Evolutionary conservation across 257 asterid genomes (phyloP), one percentile per base, ranked within the genome.

Genomic region (Solanum sejunctum): DNA sequence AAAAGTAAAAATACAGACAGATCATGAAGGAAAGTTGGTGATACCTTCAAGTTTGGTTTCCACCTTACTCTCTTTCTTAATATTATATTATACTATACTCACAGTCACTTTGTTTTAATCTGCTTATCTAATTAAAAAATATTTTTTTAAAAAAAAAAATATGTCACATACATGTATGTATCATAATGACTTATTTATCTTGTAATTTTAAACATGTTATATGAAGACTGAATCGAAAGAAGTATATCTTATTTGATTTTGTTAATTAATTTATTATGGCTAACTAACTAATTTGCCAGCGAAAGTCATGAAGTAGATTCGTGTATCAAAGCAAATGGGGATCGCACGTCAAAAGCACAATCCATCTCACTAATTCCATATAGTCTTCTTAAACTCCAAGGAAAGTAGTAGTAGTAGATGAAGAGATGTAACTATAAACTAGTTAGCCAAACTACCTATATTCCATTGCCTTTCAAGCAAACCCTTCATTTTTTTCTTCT

Each of bases 391-490:
- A 81, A 84, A 88, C 92, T 90, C 81, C 47, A 92, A 90, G 92
- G 86, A 89, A 92, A 90, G 89, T 88, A 91, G 79, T 28, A 66
- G 73, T 66, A 28, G 71, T 70, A 61, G 15, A 28, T 43, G 51
- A 84, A 15, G 80, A 49, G 51, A 64, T 54, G 84, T 21, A 51
- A 56, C n/a, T 80, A 52, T 55, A 71, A n/a, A 82, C 84, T 18
- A 82, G 84, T 79, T 39, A 85, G 80, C 71, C 73, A 84, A 89
- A 83, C 85, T 84, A 86, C 84, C 91, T 88, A 90, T 77, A 92
- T 91, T 93, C 93, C 88, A 85, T 89, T 91, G 94, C 87, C 93
- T 91, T 91, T 88, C 91, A 92, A 92, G 95, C 96, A 84, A 93
- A 86, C 91, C 92, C 92, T 82, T 82, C 72, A 58, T 39, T 16